Base-by-base conservation (phyloP, 345 rosid species). In the Kandelia obovata region DNA sequence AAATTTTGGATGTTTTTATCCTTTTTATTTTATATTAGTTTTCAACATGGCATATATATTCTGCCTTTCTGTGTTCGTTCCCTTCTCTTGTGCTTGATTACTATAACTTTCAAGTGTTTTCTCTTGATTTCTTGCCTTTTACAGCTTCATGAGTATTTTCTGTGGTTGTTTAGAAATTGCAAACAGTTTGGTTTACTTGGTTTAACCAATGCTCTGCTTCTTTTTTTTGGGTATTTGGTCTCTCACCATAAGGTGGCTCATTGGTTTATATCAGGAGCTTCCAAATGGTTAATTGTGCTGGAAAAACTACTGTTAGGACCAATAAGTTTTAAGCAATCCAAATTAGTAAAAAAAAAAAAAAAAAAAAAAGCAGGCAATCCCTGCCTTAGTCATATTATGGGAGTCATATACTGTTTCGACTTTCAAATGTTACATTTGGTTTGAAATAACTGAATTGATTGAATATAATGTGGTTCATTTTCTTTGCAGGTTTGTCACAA, bases 401-500 rank as follows among this genome's bases (percentile, higher is more conserved):
- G 21, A 17, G 5, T 13, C 21, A 20, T 16, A 2, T 7, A 27
- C 7, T 67, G 15, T 35, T 35, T 49, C 13, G 46, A 2, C 13
- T 5, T n/a, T 19, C 13, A n/a, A n/a, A 47, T 20, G 0, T 56
- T 37, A 5, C 27, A 46, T 15, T 64, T 7, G 10, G 47, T 53
- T 64, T 43, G 69, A 56, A 28, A 8, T 28, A 25, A 17, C 46
- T 15, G 5, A 30, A 5, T 26, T 55, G 20, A 16, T 10, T 34
- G 65, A 57, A 31, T 61, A 31, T 61, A 63, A 52, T 63, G 35
- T 53, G 26, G 23, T 61, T 26, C 46, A 10, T 31, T 67, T 7
- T 51, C 32, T 57, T 57, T 47, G 57, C 77, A 77, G 80, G 69
- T 72, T 55, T 77, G 80, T 68, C 80, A 77, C 63, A 53, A 58